Base-by-base conservation (phyloP, 345 rosid genomes). In the Populus ilicifolia region DNA sequence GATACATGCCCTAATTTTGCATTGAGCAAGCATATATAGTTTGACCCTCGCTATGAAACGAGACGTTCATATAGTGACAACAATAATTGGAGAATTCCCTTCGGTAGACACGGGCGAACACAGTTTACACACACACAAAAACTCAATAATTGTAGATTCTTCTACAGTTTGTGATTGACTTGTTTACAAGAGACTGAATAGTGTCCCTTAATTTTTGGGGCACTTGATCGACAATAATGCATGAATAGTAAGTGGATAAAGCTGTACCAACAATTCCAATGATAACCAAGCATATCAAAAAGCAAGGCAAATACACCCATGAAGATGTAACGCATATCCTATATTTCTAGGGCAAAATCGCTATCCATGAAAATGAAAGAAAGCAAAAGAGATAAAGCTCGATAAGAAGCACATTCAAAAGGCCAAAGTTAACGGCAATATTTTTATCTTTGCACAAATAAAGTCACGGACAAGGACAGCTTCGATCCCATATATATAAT, bases 241-340 rank as follows among this genome's bases (percentile, higher is more conserved):
- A 75, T 67, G 76, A 78, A 83, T 79, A 83, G 86, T 46, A n/a
- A 79, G 69, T 70, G 82, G 89, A 87, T 86, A 74, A 70, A 46
- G 54, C 33, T 77, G 71, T 12, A 66, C 69, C 73, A 75, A 27
- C n/a, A 69, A 72, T 23, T 69, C 75, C 80, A 71, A 30, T 76
- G 73, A 66, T 76, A 75, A 70, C 74, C 74, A 67, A 73, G 73
- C 72, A 48, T 77, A 67, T 66, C 38, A 13, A 11, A 77, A 52
- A 21, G 39, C 48, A 39, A 63, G 12, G 56, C n/a, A 59, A 50
- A 12, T 12, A 63, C 25, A 23, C 48, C 25, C 13, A 67, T 20
- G 63, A 30, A 68, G 43, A 50, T 69, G 74, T 21, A 62, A 64
- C 78, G 23, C 71, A 50, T 30, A 61, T 61, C 12, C 30, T 25